phyloP scores from a whole-genome alignment of 441 rosid species.

The Rhodomyrtus psidioides region DNA sequence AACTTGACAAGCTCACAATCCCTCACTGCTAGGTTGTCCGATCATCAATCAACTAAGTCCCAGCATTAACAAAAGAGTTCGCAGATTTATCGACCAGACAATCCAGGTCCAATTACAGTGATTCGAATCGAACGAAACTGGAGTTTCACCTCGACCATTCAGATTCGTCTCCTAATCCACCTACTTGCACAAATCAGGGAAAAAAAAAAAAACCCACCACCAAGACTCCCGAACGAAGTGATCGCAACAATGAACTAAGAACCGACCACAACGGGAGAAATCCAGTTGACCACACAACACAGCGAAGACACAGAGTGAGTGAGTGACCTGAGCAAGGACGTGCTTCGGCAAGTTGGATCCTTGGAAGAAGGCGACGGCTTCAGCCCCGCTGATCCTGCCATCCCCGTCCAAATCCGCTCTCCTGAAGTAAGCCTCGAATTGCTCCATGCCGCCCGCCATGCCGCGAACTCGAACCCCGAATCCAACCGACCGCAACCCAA shows the following conservation, averaged over 20 bases:
- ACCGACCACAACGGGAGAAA: background rate
- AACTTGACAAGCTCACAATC: background rate
- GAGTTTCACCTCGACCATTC: background rate
- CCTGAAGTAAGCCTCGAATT: constrained; percentile 76
- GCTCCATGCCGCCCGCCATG: too few relatives aligned
- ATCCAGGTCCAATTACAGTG: background rate
- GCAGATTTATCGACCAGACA: background rate
- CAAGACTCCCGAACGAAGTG: background rate
- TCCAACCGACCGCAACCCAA: background rate
- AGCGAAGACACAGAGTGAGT: background rate
- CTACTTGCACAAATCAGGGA: background rate
- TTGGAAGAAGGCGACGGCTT: constrained; percentile 87
- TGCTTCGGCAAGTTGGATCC: constrained; percentile 83
- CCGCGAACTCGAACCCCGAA: background rate
- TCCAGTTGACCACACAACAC: background rate
- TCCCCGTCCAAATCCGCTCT: constrained; percentile 97
- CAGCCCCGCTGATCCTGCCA: constrained; percentile 87
- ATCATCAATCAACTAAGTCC: background rate
- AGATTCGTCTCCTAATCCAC: background rate
- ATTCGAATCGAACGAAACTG: background rate
- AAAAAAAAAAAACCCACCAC: background rate
- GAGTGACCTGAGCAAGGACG: constrained; percentile 82
- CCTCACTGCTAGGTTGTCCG: background rate
- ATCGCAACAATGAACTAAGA: background rate
- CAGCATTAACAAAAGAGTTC: background rate